These are phyloP conservation scores for Eimeria sp. DNA, from an alignment of 169 alveolate species.

Conservation along the genomic window DNA sequence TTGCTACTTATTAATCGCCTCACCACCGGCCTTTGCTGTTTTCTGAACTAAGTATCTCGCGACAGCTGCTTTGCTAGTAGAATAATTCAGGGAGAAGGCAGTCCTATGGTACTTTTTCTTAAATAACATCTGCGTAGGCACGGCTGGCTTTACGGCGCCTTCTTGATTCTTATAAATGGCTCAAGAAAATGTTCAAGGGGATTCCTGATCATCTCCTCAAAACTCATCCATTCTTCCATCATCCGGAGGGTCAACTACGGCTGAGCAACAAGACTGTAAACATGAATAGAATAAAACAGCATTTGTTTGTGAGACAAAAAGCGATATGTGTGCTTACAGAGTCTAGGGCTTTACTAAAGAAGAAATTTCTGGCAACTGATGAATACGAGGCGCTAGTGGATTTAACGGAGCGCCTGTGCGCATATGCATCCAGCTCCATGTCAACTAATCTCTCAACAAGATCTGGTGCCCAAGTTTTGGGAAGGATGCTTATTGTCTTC, in stretches of 20 bases:
- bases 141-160: neutral
- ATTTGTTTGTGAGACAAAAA: too few relatives aligned
- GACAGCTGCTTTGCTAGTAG: neutral
- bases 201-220: neutral
- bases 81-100: neutral
- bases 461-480: neutral
- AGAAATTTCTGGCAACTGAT: neutral
- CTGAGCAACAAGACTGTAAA: neutral
- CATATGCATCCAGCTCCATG: neutral
- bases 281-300: neutral
- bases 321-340: too few relatives aligned
- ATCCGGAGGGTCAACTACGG: neutral
- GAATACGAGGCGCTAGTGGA: neutral
- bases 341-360: neutral
- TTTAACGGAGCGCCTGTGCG: neutral
- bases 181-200: neutral
- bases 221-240: constrained; percentile 11
- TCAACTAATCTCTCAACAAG: neutral
- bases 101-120: neutral
- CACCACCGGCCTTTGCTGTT: neutral
- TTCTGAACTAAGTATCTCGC: neutral
- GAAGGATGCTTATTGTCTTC: neutral
- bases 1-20: neutral
- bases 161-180: neutral
- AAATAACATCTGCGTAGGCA: neutral